Conservation (phyloP, 1,284 basidiomycete species). For the Ceratobasidium sp. region DNA sequence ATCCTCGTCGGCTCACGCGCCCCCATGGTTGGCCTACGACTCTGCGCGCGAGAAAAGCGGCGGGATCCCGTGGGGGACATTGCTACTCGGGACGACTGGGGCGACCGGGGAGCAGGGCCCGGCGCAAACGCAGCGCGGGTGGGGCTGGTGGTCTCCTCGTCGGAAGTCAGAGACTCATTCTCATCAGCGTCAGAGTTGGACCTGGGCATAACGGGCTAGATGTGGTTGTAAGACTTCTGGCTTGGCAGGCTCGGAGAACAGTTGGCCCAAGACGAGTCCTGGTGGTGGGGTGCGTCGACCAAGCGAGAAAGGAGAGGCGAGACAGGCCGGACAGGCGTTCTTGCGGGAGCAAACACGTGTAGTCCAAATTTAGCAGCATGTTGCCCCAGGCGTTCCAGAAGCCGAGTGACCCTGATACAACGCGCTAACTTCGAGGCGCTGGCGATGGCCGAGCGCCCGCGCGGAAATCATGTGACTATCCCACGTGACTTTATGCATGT, state of each 20-base stretch:
- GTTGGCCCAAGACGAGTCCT: background rate
- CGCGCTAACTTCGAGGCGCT: background rate
- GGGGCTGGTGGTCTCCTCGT: conserved; percentile 34
- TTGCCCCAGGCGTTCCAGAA: background rate
- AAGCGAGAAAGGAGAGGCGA: conserved; percentile 30
- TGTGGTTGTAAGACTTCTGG: background rate
- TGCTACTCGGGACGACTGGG: background rate
- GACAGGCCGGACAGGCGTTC: background rate
- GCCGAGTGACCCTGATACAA: background rate
- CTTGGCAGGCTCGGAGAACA: background rate
- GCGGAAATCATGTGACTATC: background rate
- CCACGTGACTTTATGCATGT: conserved; percentile 18
- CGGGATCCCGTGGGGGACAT: background rate
- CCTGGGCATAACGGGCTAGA: conserved; percentile 21
- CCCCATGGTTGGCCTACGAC: conserved; percentile 24
- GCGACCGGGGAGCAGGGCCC: conserved; percentile 18
- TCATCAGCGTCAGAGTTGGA: conserved; percentile 44
- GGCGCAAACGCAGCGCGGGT: conserved; percentile 29
- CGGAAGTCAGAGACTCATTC: conserved; percentile 43
- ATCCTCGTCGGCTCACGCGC: background rate
- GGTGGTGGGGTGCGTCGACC: background rate
- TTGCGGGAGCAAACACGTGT: conserved; percentile 24
- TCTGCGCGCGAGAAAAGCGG: conserved; percentile 18
- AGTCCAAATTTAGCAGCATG: background rate
- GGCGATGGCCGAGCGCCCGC: background rate